A percentile compares a stretch with the other conserved stretches of the same genome.
Evolutionary conservation across 768 basidiomycete genomes (phyloP).

Genomic region (Daedalea quercina): DNA sequence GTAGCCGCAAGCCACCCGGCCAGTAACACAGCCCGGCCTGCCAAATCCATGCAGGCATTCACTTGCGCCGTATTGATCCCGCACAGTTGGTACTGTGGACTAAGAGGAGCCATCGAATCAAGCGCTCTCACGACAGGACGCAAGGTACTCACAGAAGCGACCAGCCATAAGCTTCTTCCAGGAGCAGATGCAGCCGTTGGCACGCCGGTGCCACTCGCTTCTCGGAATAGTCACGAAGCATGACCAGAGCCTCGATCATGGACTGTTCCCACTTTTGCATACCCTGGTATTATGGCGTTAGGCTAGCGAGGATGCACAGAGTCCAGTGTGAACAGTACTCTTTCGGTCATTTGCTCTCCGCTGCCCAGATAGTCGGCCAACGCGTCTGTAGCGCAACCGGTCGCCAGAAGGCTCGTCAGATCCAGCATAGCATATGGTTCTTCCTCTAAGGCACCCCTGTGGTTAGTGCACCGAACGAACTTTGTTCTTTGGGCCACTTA

Average conservation of each 20-base stretch:
- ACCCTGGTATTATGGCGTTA: slow-evolving; percentile 37
- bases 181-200: slow-evolving; percentile 67
- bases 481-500: slow-evolving; percentile 22
- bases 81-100: slow-evolving; percentile 42
- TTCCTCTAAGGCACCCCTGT: slow-evolving; percentile 34
- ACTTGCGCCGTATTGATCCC: slow-evolving; percentile 46
- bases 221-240: slow-evolving; percentile 68
- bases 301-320: not conserved
- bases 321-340: slow-evolving; percentile 39
- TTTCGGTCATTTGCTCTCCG: slow-evolving; percentile 74
- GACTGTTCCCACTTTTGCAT: slow-evolving; percentile 80
- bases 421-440: slow-evolving; percentile 62
- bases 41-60: slow-evolving; percentile 43
- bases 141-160: slow-evolving; percentile 50
- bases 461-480: slow-evolving; percentile 1
- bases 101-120: slow-evolving; percentile 2
- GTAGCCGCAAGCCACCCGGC: slow-evolving; percentile 63
- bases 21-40: slow-evolving; percentile 52
- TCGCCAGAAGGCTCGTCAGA: slow-evolving; percentile 61
- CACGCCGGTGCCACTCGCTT: slow-evolving; percentile 65
- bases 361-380: slow-evolving; percentile 72
- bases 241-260: slow-evolving; percentile 61
- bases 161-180: slow-evolving; percentile 80
- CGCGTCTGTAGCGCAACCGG: slow-evolving; percentile 66
- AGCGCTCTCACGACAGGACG: slow-evolving; percentile 6